Evolutionary conservation across 306 rosid species (phyloP).

Genomic region (Rosa lucieae): DNA sequence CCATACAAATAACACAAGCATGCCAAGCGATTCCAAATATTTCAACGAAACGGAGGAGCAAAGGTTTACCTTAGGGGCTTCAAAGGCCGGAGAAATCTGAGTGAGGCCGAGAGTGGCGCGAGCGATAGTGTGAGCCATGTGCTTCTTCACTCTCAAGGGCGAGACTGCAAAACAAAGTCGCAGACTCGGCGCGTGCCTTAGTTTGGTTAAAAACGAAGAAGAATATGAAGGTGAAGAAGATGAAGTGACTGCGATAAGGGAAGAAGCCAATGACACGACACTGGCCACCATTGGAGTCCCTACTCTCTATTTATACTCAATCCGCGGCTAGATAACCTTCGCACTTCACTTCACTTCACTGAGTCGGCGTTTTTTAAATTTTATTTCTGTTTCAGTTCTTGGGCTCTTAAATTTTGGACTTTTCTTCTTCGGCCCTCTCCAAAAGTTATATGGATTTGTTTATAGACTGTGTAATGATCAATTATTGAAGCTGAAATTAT

Average conservation of each 20-base stretch:
- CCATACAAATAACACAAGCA: not conserved
- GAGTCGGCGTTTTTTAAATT: not conserved
- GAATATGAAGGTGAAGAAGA: slow-evolving; percentile 38
- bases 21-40: not conserved
- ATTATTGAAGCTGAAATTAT: too few species aligned
- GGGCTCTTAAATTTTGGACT: not conserved
- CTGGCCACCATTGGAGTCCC: slow-evolving; percentile 55
- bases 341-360: not conserved
- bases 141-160: slow-evolving; percentile 43
- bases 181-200: slow-evolving; percentile 25
- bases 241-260: slow-evolving; percentile 30
- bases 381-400: not conserved
- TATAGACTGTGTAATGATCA: too few species aligned
- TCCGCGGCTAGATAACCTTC: slow-evolving; percentile 15
- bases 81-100: slow-evolving; percentile 44
- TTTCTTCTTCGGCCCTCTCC: too few species aligned
- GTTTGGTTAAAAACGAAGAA: slow-evolving; percentile 35
- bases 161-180: slow-evolving; percentile 40
- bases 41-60: not conserved
- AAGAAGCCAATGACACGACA: slow-evolving; percentile 42
- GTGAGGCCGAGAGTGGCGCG: slow-evolving; percentile 91
- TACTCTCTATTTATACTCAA: slow-evolving; percentile 50
- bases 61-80: slow-evolving; percentile 56
- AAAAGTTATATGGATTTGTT: too few species aligned
- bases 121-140: slow-evolving; percentile 79